phyloP scores from a whole-genome alignment of 306 rosid species.

The Parietaria judaica region DNA sequence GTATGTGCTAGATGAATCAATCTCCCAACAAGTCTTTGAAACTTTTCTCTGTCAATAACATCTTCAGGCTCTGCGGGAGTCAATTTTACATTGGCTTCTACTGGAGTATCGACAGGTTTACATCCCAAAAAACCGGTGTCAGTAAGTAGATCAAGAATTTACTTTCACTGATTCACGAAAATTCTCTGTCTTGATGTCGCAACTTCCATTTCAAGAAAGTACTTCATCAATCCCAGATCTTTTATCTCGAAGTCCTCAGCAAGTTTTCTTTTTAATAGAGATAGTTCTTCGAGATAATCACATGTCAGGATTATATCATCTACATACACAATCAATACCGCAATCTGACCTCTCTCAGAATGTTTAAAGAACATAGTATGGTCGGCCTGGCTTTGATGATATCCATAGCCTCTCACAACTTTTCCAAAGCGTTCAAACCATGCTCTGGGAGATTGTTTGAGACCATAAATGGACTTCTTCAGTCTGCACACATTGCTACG shows the following conservation, averaged over 20 bases:
- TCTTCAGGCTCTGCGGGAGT: too few relatives aligned
- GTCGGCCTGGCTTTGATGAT: background rate
- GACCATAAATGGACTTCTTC: background rate
- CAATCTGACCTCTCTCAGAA: too few relatives aligned
- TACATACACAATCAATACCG: background rate
- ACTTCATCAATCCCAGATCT: background rate
- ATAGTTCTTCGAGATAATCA: background rate
- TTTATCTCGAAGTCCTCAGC: background rate
- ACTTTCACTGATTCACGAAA: too few relatives aligned
- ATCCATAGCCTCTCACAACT: background rate
- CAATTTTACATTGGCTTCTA: too few relatives aligned
- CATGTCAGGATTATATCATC: background rate
- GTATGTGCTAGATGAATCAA: too few relatives aligned
- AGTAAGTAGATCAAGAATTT: too few relatives aligned
- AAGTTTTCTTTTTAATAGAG: background rate
- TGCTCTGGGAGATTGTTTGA: background rate
- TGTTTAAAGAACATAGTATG: background rate
- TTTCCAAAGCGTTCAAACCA: background rate
- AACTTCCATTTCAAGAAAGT: constrained; percentile 4
- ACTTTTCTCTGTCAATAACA: too few relatives aligned
- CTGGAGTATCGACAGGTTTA: too few relatives aligned
- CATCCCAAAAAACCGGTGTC: too few relatives aligned
- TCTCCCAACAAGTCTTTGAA: too few relatives aligned
- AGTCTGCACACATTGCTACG: background rate
- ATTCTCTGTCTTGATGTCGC: background rate